phyloP scores from a whole-genome alignment of 1,139 yeast species.

The Maudiozyma humilis region DNA sequence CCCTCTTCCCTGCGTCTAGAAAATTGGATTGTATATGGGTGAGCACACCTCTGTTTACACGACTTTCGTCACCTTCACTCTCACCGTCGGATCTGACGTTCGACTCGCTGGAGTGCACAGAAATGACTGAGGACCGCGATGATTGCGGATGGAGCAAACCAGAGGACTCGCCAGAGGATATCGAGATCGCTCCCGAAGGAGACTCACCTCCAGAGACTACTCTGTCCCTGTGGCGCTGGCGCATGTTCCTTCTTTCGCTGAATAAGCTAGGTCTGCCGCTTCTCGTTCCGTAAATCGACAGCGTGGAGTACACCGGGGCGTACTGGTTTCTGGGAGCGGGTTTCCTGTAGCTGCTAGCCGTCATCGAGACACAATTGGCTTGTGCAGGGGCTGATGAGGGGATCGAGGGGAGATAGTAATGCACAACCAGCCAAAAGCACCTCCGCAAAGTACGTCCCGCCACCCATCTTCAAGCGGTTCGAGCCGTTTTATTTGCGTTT shows the following conservation, averaged over 20 bases:
- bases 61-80: no score
- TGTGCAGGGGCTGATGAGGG: not conserved
- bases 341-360: constrained; percentile 13
- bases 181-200: not conserved
- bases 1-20: constrained; percentile 2
- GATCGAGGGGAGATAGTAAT: no score
- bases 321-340: constrained; percentile 12
- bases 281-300: constrained; percentile 15
- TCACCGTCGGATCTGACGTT: not conserved
- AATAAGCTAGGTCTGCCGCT: constrained; percentile 13
- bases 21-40: not conserved
- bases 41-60: constrained; percentile 1
- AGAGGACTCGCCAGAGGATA: not conserved
- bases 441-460: no score
- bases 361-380: constrained; percentile 9
- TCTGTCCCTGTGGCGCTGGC: no score
- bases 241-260: constrained; percentile 15
- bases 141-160: not conserved
- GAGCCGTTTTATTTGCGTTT: no score
- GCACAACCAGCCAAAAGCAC: no score
- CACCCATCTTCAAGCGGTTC: no score
- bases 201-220: no score
- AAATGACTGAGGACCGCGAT: constrained; percentile 1
- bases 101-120: not conserved
- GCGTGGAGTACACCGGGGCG: constrained; percentile 14